These are phyloP conservation scores for Rheum nobile DNA, from an alignment of 148 eudicot genomes.

Conservation along the genomic window DNA sequence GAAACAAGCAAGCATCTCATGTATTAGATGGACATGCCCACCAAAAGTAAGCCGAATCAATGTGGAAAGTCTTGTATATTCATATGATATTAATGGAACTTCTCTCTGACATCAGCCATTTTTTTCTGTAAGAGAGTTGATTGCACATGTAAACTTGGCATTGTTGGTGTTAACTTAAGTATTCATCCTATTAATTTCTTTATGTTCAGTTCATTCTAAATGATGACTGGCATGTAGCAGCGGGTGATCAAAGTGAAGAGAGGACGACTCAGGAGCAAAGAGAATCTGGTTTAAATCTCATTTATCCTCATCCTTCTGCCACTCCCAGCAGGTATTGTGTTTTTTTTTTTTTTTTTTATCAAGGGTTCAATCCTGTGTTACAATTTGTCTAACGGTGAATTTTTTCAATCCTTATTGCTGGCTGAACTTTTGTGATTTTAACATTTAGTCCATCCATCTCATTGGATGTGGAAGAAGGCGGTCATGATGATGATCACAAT, in stretches of 20 bases:
- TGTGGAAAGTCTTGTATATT: not conserved
- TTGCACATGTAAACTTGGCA: not conserved
- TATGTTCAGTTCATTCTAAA: constrained; percentile 31
- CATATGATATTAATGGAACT: not conserved
- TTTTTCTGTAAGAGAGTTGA: not conserved
- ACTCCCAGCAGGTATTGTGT: constrained; percentile 38
- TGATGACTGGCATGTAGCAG: constrained; percentile 39
- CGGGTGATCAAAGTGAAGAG: constrained; percentile 62
- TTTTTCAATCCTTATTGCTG: not conserved
- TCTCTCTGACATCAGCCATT: not conserved
- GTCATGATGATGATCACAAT: constrained; percentile 19
- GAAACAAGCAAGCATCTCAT: constrained; percentile 2
- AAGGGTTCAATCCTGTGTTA: not conserved
- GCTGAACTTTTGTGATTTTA: not conserved
- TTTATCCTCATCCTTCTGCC: constrained; percentile 27
- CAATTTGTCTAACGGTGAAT: not conserved
- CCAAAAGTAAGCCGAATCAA: constrained; percentile 31
- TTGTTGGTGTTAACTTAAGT: not conserved
- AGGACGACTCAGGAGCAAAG: constrained; percentile 24
- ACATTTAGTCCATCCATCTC: constrained; percentile 32
- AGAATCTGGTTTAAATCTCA: constrained; percentile 31
- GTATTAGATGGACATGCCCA: constrained; percentile 48
- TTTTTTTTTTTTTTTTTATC: not conserved
- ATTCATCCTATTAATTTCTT: not conserved
- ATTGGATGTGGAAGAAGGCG: constrained; percentile 17